phyloP scores from a whole-genome alignment of 305 asterid genomes.

The Ajuga reptans region DNA sequence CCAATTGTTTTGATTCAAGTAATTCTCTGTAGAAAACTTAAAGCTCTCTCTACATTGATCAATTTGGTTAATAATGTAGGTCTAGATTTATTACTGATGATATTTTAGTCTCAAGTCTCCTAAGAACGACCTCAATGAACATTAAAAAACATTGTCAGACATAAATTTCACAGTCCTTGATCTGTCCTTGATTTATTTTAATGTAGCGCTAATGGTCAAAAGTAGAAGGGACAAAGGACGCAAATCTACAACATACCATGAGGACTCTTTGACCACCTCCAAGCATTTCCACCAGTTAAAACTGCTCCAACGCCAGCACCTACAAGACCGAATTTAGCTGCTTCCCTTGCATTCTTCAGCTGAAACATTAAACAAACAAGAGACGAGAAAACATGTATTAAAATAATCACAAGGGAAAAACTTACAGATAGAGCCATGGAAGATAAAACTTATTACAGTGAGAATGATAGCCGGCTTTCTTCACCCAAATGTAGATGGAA shows the following conservation, averaged over 20 bases:
- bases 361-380: constrained; percentile 27
- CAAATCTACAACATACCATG: constrained; percentile 43
- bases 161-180: too few species aligned
- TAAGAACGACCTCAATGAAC: too few species aligned
- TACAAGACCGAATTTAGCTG: constrained; percentile 48
- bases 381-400: constrained; percentile 5
- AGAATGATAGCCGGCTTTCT: neutral
- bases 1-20: too few species aligned
- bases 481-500: neutral
- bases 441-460: neutral
- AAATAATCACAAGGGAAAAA: neutral
- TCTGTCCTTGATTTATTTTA: neutral
- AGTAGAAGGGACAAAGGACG: neutral
- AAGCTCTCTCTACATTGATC: too few species aligned
- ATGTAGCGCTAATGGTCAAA: neutral
- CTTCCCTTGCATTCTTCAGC: constrained; percentile 74
- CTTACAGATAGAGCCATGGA: neutral
- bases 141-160: too few species aligned
- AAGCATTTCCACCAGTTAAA: constrained; percentile 59
- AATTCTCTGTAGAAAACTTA: too few species aligned
- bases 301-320: constrained; percentile 77
- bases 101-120: too few species aligned
- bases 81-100: too few species aligned
- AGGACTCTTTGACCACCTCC: constrained; percentile 78
- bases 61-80: too few species aligned